Evolutionary conservation across 345 rosid genomes (phyloP).

Genomic region (Eucalyptus erythrocorys): DNA sequence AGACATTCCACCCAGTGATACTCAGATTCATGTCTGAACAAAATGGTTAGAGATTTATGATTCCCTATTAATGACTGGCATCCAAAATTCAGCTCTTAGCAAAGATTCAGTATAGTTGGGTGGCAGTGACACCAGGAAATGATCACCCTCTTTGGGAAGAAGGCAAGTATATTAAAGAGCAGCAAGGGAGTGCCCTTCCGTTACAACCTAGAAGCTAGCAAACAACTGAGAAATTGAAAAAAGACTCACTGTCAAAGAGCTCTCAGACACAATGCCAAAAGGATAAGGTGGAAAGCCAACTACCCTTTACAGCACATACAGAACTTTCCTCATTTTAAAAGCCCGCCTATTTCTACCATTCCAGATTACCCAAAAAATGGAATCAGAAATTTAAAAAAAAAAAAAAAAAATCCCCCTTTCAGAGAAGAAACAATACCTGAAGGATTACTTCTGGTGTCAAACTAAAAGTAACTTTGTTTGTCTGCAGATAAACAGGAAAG

Average conservation of each 20-base stretch:
- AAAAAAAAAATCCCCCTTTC: background rate
- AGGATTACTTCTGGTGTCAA: conserved; percentile 79
- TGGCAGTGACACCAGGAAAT: background rate
- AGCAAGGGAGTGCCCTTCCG: background rate
- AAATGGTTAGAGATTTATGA: background rate
- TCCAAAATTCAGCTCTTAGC: background rate
- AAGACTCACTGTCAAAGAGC: background rate
- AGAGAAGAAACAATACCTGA: conserved; percentile 35
- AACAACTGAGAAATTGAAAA: background rate
- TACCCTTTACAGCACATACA: background rate
- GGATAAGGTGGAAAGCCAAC: background rate
- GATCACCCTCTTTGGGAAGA: background rate
- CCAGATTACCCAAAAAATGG: background rate
- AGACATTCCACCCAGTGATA: background rate
- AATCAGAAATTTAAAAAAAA: background rate
- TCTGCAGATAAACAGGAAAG: conserved; percentile 25
- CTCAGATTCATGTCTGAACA: background rate
- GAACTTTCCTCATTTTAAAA: background rate
- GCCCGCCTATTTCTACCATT: background rate
- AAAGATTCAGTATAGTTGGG: background rate
- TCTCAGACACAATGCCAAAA: background rate
- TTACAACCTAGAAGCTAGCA: background rate
- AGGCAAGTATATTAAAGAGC: background rate
- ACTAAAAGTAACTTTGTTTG: conserved; percentile 85
- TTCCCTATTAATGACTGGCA: background rate